Evolutionary conservation across 306 rosid genomes (phyloP).

Genomic region (Malus asiatica): DNA sequence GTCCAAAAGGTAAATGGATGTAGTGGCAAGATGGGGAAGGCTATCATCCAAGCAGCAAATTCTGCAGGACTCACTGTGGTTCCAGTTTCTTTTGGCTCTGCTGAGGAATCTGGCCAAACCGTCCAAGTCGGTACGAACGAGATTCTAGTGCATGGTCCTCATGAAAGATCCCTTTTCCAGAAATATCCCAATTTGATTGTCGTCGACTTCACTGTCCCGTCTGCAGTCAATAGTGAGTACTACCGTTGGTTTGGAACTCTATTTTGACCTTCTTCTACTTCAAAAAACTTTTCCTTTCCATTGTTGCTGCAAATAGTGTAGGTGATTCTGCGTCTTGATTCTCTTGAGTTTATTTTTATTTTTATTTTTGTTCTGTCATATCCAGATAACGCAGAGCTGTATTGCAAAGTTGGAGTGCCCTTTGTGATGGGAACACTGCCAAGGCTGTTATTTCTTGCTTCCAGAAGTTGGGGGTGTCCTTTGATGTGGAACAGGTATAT

Average conservation of each 20-base stretch:
- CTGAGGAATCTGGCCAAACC: constrained; percentile 54
- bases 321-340: neutral
- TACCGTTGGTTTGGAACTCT: neutral
- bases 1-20: constrained; percentile 70
- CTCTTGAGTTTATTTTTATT: neutral
- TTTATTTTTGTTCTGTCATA: neutral
- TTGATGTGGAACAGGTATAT: constrained; percentile 66
- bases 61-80: constrained; percentile 76
- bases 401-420: constrained; percentile 77
- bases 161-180: constrained; percentile 50
- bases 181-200: constrained; percentile 68
- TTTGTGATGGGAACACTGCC: constrained; percentile 96
- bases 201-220: constrained; percentile 72
- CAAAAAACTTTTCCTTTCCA: neutral
- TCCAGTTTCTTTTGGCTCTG: constrained; percentile 76
- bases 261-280: no score
- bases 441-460: constrained; percentile 91
- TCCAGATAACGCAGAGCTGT: constrained; percentile 79
- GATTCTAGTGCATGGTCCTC: constrained; percentile 71
- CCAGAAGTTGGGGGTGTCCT: constrained; percentile 67
- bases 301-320: neutral
- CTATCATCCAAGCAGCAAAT: constrained; percentile 61
- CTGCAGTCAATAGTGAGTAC: constrained; percentile 72
- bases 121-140: constrained; percentile 53
- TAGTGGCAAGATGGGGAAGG: constrained; percentile 84